Conservation (phyloP, 345 rosid genomes). For the Linum tenue region DNA sequence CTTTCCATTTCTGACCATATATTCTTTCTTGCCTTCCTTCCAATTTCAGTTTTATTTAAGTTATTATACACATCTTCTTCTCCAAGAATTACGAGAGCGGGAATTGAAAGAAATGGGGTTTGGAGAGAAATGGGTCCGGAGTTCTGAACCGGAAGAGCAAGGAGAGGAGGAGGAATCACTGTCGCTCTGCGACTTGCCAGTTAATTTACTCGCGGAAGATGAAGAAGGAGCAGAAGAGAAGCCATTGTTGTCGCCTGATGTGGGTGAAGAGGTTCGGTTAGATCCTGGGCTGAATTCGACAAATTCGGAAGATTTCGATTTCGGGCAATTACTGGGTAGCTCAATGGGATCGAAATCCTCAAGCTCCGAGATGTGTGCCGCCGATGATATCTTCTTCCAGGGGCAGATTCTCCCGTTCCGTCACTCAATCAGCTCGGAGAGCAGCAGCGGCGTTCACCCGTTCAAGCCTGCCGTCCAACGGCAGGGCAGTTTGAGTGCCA, state of each 20-base stretch:
- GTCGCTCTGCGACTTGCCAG: conserved; percentile 59
- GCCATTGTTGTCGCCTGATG: background rate
- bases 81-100: background rate
- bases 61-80: background rate
- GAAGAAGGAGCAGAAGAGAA: conserved; percentile 11
- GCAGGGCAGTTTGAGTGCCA: conserved; percentile 9
- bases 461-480: too few relatives aligned
- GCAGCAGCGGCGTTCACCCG: conserved; percentile 13
- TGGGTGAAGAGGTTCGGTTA: too few relatives aligned
- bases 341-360: conserved; percentile 27
- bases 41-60: background rate
- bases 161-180: conserved; percentile 60
- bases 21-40: conserved; percentile 7
- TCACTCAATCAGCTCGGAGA: conserved; percentile 48
- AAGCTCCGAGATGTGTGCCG: conserved; percentile 46
- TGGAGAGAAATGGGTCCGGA: conserved; percentile 14
- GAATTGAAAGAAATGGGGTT: conserved; percentile 5
- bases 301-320: conserved; percentile 45
- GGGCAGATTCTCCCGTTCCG: conserved; percentile 66
- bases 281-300: background rate
- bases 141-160: conserved; percentile 1
- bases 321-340: conserved; percentile 18
- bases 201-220: conserved; percentile 24
- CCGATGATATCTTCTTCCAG: conserved; percentile 65
- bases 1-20: conserved; percentile 5